These are phyloP conservation scores for Arxiozyma heterogenica DNA, from an alignment of 1,139 yeast genomes.

Conservation along the genomic window DNA sequence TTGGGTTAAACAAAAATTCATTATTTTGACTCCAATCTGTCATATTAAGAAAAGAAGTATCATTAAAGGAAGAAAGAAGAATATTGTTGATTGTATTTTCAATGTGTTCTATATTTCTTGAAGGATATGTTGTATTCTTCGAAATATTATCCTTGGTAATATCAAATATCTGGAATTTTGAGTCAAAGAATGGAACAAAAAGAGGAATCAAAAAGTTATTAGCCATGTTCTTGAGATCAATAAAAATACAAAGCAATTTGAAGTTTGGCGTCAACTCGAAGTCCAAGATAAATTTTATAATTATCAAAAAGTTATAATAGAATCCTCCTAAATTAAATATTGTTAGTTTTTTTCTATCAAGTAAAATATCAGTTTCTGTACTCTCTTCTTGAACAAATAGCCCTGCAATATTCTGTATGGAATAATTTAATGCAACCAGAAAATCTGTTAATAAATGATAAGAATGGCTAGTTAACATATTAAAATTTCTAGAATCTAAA, in stretches of 20 bases:
- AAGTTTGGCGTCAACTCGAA: constrained; percentile 32
- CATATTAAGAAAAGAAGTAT: constrained; percentile 27
- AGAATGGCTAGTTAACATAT: constrained; percentile 23
- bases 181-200: constrained; percentile 17
- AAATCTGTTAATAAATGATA: constrained; percentile 25
- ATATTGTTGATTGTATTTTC: constrained; percentile 26
- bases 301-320: constrained; percentile 31
- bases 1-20: constrained; percentile 8
- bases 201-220: constrained; percentile 23
- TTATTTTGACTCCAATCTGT: constrained; percentile 11
- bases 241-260: constrained; percentile 26
- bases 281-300: constrained; percentile 31
- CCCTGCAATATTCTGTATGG: constrained; percentile 26
- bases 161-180: constrained; percentile 14
- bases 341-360: constrained; percentile 21
- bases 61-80: constrained; percentile 27
- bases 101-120: constrained; percentile 7
- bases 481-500: constrained; percentile 17
- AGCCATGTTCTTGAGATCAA: constrained; percentile 26
- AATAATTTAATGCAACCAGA: constrained; percentile 26
- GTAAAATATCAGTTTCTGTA: constrained; percentile 8
- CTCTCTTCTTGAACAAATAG: constrained; percentile 12
- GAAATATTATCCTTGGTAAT: constrained; percentile 5
- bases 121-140: neutral
- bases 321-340: constrained; percentile 31